Conservation (phyloP, 176 grass and related monocot genomes). For the Eleusine coracana region DNA sequence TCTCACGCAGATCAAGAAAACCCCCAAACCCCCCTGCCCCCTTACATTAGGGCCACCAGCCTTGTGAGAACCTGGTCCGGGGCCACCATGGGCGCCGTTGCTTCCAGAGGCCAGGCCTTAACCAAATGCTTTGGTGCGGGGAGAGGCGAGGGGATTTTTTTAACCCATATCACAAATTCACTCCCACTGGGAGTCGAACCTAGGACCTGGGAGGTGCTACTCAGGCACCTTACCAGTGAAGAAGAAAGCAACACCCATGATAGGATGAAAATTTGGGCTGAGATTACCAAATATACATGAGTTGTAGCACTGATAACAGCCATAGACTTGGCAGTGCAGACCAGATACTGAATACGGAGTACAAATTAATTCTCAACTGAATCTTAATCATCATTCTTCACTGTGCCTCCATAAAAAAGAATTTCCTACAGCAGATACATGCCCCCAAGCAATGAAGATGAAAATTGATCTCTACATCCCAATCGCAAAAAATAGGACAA, state of each 20-base stretch:
- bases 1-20: no score
- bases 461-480: neutral
- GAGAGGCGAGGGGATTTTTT: no score
- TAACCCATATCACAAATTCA: no score
- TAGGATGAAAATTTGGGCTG: neutral
- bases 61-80: no score
- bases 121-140: no score
- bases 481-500: neutral
- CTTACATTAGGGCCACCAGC: no score
- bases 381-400: neutral
- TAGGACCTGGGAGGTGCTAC: no score
- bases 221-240: neutral
- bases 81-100: no score
- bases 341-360: neutral
- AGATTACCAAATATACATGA: neutral
- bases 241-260: neutral
- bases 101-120: no score
- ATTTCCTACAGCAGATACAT: conserved; percentile 2
- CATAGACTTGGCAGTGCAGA: neutral
- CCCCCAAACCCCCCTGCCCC: no score
- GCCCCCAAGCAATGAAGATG: neutral
- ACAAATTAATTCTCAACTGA: neutral
- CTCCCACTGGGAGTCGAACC: no score
- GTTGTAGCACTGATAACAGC: neutral
- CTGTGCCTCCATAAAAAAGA: neutral